phyloP scores from a whole-genome alignment of 1,284 basidiomycete genomes.

The Peniophora sp. region DNA sequence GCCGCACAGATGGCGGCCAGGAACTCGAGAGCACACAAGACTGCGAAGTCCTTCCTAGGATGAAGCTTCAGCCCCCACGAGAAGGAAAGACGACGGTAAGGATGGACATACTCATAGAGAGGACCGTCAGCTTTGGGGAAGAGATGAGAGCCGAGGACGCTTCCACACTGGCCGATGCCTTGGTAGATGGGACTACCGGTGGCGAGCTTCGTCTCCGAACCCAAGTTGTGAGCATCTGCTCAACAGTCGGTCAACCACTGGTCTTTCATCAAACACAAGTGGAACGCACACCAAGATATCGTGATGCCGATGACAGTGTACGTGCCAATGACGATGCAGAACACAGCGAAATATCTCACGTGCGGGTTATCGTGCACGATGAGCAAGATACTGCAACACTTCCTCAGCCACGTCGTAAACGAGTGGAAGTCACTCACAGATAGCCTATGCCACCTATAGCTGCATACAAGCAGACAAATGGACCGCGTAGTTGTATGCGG shows the following conservation, averaged over 20 bases:
- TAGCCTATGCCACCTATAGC: conserved; percentile 57
- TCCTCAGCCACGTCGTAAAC: conserved; percentile 15
- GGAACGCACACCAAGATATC: conserved; percentile 63
- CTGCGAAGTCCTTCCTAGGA: conserved; percentile 59
- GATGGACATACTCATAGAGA: conserved; percentile 40
- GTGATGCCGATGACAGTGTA: conserved; percentile 61
- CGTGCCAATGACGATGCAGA: conserved; percentile 62
- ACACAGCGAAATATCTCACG: conserved; percentile 59
- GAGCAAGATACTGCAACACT: conserved; percentile 39
- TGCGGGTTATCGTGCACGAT: conserved; percentile 35
- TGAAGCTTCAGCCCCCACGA: not conserved
- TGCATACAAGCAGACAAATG: conserved; percentile 44
- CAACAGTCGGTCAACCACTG: not conserved
- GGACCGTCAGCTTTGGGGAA: conserved; percentile 61
- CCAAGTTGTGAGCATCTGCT: conserved; percentile 66
- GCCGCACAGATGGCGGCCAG: conserved; percentile 46
- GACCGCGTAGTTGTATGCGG: conserved; percentile 61
- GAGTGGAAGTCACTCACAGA: conserved; percentile 44
- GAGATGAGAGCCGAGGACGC: conserved; percentile 63
- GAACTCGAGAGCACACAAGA: conserved; percentile 50
- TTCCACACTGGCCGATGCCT: conserved; percentile 69
- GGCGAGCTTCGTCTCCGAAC: conserved; percentile 71
- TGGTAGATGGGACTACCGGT: conserved; percentile 69
- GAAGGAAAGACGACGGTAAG: not conserved
- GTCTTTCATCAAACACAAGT: not conserved